A percentile compares a stretch with the other conserved stretches of the same genome.
These are phyloP conservation scores for Geranium brycei DNA, from an alignment of 345 rosid genomes.

Conservation along the genomic window DNA sequence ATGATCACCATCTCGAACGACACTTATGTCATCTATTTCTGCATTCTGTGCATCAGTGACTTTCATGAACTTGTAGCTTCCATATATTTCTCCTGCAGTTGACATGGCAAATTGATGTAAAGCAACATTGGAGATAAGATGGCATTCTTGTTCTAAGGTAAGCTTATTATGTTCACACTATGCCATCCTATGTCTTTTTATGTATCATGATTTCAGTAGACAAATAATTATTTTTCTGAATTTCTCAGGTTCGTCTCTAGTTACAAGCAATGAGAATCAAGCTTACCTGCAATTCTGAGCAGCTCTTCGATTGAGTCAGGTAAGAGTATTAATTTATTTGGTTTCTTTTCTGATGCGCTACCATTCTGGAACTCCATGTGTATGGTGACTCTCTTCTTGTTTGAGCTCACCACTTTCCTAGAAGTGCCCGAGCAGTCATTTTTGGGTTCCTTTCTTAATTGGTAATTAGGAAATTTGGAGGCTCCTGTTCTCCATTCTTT, in stretches of 20 bases:
- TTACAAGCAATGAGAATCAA: slow-evolving; percentile 4
- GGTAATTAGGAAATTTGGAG: slow-evolving; percentile 13
- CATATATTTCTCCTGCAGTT: slow-evolving; percentile 76
- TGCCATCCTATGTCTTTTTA: not conserved
- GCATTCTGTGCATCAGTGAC: slow-evolving; percentile 53
- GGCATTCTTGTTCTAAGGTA: not conserved
- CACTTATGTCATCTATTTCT: slow-evolving; percentile 64
- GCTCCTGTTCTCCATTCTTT: slow-evolving; percentile 14
- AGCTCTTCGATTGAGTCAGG: slow-evolving; percentile 74
- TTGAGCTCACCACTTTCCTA: slow-evolving; percentile 13
- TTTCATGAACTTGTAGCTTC: slow-evolving; percentile 40
- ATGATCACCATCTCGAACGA: slow-evolving; percentile 88
- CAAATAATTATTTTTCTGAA: slow-evolving; percentile 3
- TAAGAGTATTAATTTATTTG: slow-evolving; percentile 53
- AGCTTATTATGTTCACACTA: not conserved
- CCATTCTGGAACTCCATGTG: slow-evolving; percentile 35
- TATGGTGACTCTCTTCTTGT: slow-evolving; percentile 65
- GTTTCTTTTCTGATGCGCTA: slow-evolving; percentile 19
- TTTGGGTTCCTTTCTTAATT: slow-evolving; percentile 14
- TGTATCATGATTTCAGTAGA: not conserved
- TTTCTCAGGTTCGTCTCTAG: slow-evolving; percentile 15
- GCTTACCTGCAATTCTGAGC: slow-evolving; percentile 73
- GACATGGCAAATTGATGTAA: slow-evolving; percentile 20
- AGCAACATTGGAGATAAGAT: slow-evolving; percentile 8
- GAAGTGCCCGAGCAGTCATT: slow-evolving; percentile 21